Base-by-base conservation (phyloP, 208 protist genomes). In the Leishmania mexicana region DNA sequence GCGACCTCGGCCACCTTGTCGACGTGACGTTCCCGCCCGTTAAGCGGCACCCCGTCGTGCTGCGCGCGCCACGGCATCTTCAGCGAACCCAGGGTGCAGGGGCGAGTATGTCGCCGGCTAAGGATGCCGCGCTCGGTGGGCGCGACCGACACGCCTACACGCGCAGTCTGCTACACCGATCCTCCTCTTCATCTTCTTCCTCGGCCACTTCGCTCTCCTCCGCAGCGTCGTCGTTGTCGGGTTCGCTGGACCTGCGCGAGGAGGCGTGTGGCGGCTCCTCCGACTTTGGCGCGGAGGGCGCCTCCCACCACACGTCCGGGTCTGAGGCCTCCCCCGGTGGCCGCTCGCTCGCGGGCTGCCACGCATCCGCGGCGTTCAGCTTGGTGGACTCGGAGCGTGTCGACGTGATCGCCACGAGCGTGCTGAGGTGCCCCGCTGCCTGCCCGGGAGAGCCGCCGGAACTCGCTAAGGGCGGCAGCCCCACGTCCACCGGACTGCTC, bases 11-110 rank as follows among this genome's bases (percentile, higher is more conserved):
- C 19, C 85, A 96, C 54, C 86, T 97, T 4, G 93, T 96, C 7
- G 94, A 98, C 81, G 86, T 95, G 3, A 93, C 88, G 3, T 98
- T 98, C 73, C 96, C 96, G 7, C 93, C 92, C n/a, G 53, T 85
- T 31, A 78, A 71, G 51, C 82, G 82, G 42, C 35, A 42, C 17
- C 73, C 77, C 24, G 64, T 82, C 21, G 38, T 85, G n/a, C 35
- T 79, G 54, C 85, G 81, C 21, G 68, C 67, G 7, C 79, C 75
- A 42, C 83, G 78, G 19, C 78, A 75, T 49, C 19, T 45, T 17
- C 64, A 60, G 15, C 85, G 62, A n/a, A 24, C 65, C 15, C 68
- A 64, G 15, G 31, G 65, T n/a, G 31, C 79, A 21, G 65, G 11
- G 57, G 15, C 28, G n/a, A 78, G 2, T 1, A 28, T 54, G 40